These are phyloP conservation scores for Phoma sp. DNA, from an alignment of 2,329 filamentous ascomycete species.

Conservation along the genomic window DNA sequence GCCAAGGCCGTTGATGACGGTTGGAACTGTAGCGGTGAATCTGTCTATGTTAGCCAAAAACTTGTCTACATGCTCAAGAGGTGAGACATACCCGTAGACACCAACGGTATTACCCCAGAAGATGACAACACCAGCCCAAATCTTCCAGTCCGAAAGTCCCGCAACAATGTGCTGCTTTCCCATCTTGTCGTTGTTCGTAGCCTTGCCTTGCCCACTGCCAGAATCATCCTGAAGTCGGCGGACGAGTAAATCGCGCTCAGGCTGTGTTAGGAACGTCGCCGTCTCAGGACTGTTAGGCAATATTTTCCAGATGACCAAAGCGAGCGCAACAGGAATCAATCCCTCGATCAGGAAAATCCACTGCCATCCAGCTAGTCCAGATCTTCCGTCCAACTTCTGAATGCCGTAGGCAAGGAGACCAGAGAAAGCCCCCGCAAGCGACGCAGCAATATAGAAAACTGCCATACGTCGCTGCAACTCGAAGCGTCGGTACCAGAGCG, in stretches of 20 bases:
- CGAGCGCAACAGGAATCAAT: constrained; percentile 45
- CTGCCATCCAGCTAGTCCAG: constrained; percentile 41
- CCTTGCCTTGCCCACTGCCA: constrained; percentile 53
- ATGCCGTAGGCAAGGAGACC: constrained; percentile 47
- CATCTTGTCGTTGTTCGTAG: constrained; percentile 59
- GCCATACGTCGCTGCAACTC: constrained; percentile 47
- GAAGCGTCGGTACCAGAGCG: constrained; percentile 46
- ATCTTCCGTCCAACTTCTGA: constrained; percentile 40
- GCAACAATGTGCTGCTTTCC: constrained; percentile 57
- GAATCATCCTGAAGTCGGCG: constrained; percentile 52
- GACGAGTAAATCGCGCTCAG: constrained; percentile 44
- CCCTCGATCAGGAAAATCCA: constrained; percentile 44
- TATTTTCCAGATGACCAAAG: constrained; percentile 60
- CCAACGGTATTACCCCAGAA: constrained; percentile 50
- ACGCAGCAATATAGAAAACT: constrained; percentile 45
- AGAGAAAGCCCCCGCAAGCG: constrained; percentile 45
- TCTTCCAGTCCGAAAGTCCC: constrained; percentile 54
- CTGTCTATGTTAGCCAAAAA: constrained; percentile 18
- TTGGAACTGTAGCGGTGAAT: constrained; percentile 51
- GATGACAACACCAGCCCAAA: constrained; percentile 47
- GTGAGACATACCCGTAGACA: constrained; percentile 40
- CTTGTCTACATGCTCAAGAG: neutral
- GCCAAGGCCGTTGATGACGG: constrained; percentile 52
- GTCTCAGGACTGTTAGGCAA: constrained; percentile 59
- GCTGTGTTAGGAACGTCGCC: constrained; percentile 47